Evolutionary conservation across 768 basidiomycete species (phyloP), one percentile per base, ranked within the genome.

Genomic region (Mycena rebaudengoi): DNA sequence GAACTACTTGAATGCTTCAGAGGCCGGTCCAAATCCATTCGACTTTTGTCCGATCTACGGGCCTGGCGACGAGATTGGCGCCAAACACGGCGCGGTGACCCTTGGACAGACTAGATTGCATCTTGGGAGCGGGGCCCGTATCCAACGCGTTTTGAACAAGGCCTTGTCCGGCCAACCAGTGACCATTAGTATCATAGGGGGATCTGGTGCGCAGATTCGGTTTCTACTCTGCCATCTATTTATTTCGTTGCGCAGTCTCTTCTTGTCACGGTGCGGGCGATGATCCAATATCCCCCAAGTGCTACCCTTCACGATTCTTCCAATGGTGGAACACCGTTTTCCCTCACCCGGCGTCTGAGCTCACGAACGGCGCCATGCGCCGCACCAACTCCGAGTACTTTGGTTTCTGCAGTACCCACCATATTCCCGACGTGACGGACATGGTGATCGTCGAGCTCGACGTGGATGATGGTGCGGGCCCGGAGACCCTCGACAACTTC

Each of bases 311-410:
- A n/a, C 88, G 88, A 54, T 94, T 99, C 80, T 99, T 99, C 82
- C 82, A 90, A 51, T 99, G 98, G 97, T 98, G 97, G 94, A 95
- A 96, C 78, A 85, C 83, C 55, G 87, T 99, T n/a, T 99, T 99
- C 79, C 98, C 97, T 0, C 95, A 99, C 76, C 97, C 97, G 0
- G 96, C 96, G 2, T 95, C 96, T 12, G 96, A 99, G 75, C 86
- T 99, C 69, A 99, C 97, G 26, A 99, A 99, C 76, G 97, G 97
- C 33, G 97, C 97, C 4, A 92, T 96, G 86, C 86, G 95, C 16
- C 89, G 90, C 50, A 96, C 96, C 21, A 91, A 92, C 76, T 95
- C 96, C 1, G 91, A 89, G 12, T 99, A 99, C 79, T 99, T 96
- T 81, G 92, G 91, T 10, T 99, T 90, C 80, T 99, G 97, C 83